Conservation (phyloP, 75 land plant species). For the Ceratopteris richardii region DNA sequence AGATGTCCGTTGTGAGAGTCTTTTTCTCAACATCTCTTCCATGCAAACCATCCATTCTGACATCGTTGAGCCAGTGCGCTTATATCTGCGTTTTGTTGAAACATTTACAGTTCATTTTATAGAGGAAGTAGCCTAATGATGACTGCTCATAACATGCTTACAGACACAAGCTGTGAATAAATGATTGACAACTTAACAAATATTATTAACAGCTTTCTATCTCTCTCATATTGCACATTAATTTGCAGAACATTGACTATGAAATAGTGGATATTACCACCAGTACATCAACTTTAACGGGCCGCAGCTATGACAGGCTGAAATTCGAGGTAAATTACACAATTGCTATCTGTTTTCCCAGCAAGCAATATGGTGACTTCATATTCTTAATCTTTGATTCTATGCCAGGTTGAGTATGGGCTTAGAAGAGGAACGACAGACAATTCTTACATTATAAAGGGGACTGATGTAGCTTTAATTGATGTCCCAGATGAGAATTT, state of each 20-base stretch:
- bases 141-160: too few species aligned
- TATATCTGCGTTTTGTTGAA: too few species aligned
- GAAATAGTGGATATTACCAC: slow-evolving; percentile 26
- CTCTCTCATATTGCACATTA: neutral
- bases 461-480: slow-evolving; percentile 25
- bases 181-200: too few species aligned
- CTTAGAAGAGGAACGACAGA: slow-evolving; percentile 42
- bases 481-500: slow-evolving; percentile 42
- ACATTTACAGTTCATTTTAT: too few species aligned
- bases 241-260: slow-evolving; percentile 21
- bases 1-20: too few species aligned
- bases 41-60: too few species aligned
- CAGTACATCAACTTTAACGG: slow-evolving; percentile 25
- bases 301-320: slow-evolving; percentile 34
- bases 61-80: too few species aligned
- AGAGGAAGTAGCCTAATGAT: too few species aligned
- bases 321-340: slow-evolving; percentile 44
- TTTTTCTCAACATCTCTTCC: too few species aligned
- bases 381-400: neutral
- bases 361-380: neutral
- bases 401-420: slow-evolving; percentile 43
- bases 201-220: too few species aligned
- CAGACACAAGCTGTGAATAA: too few species aligned
- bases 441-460: slow-evolving; percentile 40
- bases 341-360: neutral